A percentile compares a stretch with the other conserved stretches of the same genome.
phyloP scores from a whole-genome alignment of 1,139 yeast genomes.

The Meyerozyma sp. region DNA sequence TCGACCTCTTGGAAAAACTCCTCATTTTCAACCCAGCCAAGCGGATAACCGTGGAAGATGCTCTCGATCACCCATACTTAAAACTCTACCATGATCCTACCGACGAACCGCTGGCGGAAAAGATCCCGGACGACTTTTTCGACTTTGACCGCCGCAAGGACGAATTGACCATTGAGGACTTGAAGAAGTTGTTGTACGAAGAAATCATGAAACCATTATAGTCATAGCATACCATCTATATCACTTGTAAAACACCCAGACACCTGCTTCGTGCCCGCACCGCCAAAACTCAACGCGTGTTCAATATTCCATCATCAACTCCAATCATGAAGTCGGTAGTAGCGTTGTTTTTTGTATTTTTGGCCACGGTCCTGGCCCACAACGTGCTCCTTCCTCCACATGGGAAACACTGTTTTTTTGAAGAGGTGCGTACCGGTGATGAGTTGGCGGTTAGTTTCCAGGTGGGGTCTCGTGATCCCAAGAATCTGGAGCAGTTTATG shows the following conservation, averaged over 20 bases:
- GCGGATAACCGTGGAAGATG: constrained; percentile 75
- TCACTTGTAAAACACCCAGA: background rate
- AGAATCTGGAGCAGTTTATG: constrained; percentile 67
- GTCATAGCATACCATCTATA: background rate
- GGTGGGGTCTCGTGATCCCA: constrained; percentile 86
- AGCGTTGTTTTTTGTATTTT: constrained; percentile 3
- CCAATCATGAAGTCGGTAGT: background rate
- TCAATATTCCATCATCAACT: background rate
- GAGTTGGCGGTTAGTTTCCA: constrained; percentile 87
- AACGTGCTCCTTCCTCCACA: constrained; percentile 79
- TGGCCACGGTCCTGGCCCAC: constrained; percentile 48
- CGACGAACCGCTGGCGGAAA: constrained; percentile 76
- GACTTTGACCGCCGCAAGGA: constrained; percentile 77
- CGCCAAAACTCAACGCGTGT: constrained; percentile 1
- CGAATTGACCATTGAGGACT: constrained; percentile 60
- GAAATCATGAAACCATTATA: constrained; percentile 43
- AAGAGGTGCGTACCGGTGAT: constrained; percentile 75
- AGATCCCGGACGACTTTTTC: constrained; percentile 74
- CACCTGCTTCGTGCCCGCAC: background rate
- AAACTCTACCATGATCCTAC: constrained; percentile 72
- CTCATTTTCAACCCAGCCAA: constrained; percentile 75
- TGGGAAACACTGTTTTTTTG: constrained; percentile 87
- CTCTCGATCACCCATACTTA: constrained; percentile 78
- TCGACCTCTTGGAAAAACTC: constrained; percentile 71
- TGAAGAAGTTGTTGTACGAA: constrained; percentile 64